These are phyloP conservation scores for Cytospora leucostoma DNA, from an alignment of 2,329 filamentous ascomycete genomes.

Conservation along the genomic window DNA sequence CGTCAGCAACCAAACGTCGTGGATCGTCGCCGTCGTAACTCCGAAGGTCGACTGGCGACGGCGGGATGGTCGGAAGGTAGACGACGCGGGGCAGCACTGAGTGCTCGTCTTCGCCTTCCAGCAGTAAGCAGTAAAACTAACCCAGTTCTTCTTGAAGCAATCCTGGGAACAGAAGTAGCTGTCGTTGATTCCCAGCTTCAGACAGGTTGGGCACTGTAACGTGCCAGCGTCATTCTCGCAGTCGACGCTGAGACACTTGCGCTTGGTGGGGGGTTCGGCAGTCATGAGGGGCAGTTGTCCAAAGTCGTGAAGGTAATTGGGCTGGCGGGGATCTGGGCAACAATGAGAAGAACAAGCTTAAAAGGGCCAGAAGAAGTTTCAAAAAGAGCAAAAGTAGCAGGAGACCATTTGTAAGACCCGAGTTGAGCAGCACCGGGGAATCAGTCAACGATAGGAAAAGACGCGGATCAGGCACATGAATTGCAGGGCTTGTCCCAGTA, in stretches of 20 bases:
- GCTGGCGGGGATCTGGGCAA: background rate
- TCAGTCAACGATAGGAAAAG: background rate
- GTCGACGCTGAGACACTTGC: slow-evolving; percentile 77
- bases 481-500: background rate
- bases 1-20: slow-evolving; percentile 26
- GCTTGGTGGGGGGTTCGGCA: slow-evolving; percentile 55
- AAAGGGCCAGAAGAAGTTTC: background rate
- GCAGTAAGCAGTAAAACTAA: slow-evolving; percentile 51
- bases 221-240: slow-evolving; percentile 84
- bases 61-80: background rate
- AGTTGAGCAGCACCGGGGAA: background rate
- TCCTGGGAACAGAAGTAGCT: slow-evolving; percentile 98
- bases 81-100: background rate
- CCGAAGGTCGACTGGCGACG: background rate
- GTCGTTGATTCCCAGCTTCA: slow-evolving; percentile 83
- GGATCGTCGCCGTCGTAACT: background rate
- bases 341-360: too few relatives aligned
- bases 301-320: background rate
- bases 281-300: slow-evolving; percentile 42
- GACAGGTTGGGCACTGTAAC: slow-evolving; percentile 91
- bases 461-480: background rate
- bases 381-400: background rate
- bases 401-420: background rate
- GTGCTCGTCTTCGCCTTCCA: background rate
- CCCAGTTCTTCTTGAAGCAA: slow-evolving; percentile 99